Conservation (phyloP, 1,284 basidiomycete species). For the Mrakiaceae sp. region DNA sequence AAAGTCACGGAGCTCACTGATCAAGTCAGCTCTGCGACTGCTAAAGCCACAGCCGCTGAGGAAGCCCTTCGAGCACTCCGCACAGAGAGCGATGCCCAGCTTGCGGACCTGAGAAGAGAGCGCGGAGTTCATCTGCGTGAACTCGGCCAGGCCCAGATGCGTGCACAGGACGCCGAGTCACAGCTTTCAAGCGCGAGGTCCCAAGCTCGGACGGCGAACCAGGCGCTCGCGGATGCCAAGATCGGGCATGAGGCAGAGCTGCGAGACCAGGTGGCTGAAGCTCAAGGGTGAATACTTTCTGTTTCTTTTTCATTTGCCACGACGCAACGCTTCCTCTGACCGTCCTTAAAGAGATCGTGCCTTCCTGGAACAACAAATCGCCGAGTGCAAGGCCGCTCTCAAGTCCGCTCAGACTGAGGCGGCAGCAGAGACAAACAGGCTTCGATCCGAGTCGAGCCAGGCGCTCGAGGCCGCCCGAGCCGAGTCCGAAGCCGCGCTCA, state of each 20-base stretch:
- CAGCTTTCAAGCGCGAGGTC: constrained; percentile 45
- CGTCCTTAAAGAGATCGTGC: constrained; percentile 53
- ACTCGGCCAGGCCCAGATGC: constrained; percentile 58
- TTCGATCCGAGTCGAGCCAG: too few species aligned
- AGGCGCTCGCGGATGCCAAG: constrained; percentile 52
- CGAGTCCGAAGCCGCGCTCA: constrained; percentile 30
- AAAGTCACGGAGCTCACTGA: not conserved
- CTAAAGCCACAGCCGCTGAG: not conserved
- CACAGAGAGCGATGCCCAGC: constrained; percentile 32
- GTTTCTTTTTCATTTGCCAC: not conserved
- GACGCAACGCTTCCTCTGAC: not conserved
- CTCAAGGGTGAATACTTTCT: constrained; percentile 43
- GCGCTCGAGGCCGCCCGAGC: constrained; percentile 27
- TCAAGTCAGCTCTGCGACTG: not conserved
- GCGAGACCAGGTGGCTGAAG: constrained; percentile 77
- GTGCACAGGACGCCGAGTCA: constrained; percentile 58
- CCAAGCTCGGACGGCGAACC: constrained; percentile 36
- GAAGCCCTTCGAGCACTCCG: not conserved
- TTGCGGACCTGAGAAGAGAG: constrained; percentile 56
- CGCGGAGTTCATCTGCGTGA: constrained; percentile 55
- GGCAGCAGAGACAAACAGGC: constrained; percentile 28
- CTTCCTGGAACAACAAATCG: constrained; percentile 74
- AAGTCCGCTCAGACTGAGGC: constrained; percentile 29
- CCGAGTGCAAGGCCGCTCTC: constrained; percentile 49
- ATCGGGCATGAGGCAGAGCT: constrained; percentile 70